Percentiles rank a stretch among this genome's conserved stretches.
Conservation (phyloP, 495 filamentous ascomycete species). For the Daldinia vernicosa region DNA sequence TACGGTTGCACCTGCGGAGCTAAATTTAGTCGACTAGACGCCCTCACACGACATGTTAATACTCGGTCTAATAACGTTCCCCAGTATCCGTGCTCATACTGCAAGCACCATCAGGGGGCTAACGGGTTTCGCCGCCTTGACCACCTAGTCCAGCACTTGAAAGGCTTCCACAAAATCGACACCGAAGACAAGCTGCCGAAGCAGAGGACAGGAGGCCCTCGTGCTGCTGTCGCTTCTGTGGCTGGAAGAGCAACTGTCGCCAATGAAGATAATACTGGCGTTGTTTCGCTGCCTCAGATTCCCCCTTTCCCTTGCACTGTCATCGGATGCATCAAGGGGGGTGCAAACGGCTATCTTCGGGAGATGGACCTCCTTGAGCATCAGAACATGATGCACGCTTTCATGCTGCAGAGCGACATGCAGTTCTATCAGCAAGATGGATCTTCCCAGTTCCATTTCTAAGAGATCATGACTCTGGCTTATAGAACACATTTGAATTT, state of each 20-base stretch:
- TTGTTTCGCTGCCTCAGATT: background rate
- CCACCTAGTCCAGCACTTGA: conserved; percentile 14
- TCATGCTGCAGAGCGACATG: background rate
- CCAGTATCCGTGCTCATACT: conserved; percentile 11
- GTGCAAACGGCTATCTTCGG: conserved; percentile 5
- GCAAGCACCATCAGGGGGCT: background rate
- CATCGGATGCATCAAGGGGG: background rate
- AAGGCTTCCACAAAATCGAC: background rate
- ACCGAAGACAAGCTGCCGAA: background rate
- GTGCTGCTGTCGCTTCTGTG: background rate
- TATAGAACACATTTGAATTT: background rate
- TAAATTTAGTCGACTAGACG: background rate
- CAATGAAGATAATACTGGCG: background rate
- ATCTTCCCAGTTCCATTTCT: background rate
- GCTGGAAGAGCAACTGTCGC: background rate
- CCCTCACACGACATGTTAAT: conserved; percentile 8
- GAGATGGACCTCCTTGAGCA: background rate
- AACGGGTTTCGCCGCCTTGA: conserved; percentile 18
- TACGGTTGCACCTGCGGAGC: conserved; percentile 5
- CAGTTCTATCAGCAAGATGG: background rate
- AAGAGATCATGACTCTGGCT: background rate
- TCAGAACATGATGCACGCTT: conserved; percentile 4
- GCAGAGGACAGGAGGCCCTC: background rate
- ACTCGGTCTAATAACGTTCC: background rate
- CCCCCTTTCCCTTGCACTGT: conserved; percentile 10